These are phyloP conservation scores for Ophiostoma perfectum DNA, from an alignment of 2,329 filamentous ascomycete genomes.

Conservation along the genomic window DNA sequence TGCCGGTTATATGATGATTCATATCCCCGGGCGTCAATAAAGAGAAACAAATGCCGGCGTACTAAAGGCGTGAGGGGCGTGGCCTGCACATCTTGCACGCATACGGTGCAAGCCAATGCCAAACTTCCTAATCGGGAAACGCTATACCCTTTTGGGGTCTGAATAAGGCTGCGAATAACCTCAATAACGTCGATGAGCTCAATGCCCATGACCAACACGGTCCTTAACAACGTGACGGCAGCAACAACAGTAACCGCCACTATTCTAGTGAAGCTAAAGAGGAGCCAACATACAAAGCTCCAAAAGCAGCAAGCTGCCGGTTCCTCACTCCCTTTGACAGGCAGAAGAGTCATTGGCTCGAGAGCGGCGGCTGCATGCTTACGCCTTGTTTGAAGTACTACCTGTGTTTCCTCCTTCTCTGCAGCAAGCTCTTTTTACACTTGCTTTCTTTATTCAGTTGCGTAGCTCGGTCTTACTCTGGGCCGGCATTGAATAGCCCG, in stretches of 20 bases:
- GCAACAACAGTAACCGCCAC: neutral
- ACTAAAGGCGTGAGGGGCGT: neutral
- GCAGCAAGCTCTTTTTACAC: neutral
- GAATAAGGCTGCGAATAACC: conserved; percentile 34
- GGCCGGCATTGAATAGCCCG: neutral
- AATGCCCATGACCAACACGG: neutral
- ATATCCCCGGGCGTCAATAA: neutral
- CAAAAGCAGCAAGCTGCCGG: conserved; percentile 2
- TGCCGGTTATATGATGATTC: neutral
- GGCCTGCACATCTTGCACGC: neutral
- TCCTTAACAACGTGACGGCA: too few species aligned
- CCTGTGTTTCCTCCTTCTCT: neutral
- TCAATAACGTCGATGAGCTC: conserved; percentile 16
- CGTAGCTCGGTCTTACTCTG: neutral
- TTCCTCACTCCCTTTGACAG: neutral
- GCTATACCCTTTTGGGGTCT: conserved; percentile 31
- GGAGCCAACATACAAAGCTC: neutral
- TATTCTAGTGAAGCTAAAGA: neutral
- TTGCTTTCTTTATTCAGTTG: neutral
- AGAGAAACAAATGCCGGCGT: conserved; percentile 1
- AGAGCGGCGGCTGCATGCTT: neutral
- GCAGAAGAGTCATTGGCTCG: neutral
- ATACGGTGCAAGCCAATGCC: neutral
- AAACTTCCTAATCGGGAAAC: conserved; percentile 23
- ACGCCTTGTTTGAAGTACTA: neutral